Base-by-base conservation (phyloP, 2,329 filamentous ascomycete genomes). In the Pseudogymnoascus sp. region DNA sequence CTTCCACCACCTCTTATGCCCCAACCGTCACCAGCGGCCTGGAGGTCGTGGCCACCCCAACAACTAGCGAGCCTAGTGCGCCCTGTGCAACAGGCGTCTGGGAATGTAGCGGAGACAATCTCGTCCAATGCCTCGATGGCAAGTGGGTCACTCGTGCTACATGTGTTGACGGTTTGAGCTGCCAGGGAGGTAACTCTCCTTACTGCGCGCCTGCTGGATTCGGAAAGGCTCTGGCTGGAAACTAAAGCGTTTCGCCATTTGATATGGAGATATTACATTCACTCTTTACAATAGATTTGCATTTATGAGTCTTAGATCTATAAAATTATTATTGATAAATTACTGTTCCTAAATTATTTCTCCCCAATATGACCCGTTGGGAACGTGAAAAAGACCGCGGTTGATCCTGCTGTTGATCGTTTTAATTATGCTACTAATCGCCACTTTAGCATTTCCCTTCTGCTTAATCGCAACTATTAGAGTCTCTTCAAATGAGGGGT, bases 141-240 rank as follows among this genome's bases (percentile, higher is more conserved):
- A 50, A 50, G 44, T 50, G 44, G 44, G 44, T 50, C 23, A 50
- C 44, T 23, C 44, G 44, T n/a, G 44, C 44, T 50, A 50, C 44
- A 50, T 50, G 44, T n/a, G 13, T n/a, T 28, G 23, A 50, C 7
- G 44, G 44, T 10, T 50, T 50, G 44, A 50, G 21, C 44, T 50
- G 44, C 23, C 44, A 50, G 44, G 44, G 44, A 28, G 44, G 44
- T 23, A n/a, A 50, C 23, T 50, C 44, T 28, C 44, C 44, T 28
- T 50, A 50, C 44, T 50, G 44, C 44, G 44, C 44, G 44, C 44
- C 44, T 50, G 15, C 5, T 10, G 44, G 44, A 50, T 50, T 50
- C 7, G 15, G 21, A 13, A 50, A 50, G 44, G 44, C 44, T 50
- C 44, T 50, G 3, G 23, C 2, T 28, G 21, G 44, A 50, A 50